Evolutionary conservation across 441 rosid species (phyloP).

Genomic region (Flueggea neowawraea): DNA sequence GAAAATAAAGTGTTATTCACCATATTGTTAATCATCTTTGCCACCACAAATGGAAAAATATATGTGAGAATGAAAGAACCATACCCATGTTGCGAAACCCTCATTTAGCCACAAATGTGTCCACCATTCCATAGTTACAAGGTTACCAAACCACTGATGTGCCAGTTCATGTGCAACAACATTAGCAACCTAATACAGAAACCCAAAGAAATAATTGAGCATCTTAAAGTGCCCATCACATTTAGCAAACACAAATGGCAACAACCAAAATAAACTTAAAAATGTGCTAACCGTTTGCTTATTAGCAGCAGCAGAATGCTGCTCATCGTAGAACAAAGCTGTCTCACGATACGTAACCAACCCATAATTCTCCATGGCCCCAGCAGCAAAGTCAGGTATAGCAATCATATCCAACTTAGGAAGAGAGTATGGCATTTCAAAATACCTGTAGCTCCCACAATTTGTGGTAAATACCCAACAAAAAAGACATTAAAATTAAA

Average conservation of each 20-base stretch:
- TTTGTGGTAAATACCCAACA: slow-evolving; percentile 4
- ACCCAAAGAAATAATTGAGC: slow-evolving; percentile 9
- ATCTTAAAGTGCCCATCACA: neutral
- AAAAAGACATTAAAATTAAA: neutral
- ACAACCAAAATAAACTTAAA: slow-evolving; percentile 6
- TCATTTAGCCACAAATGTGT: slow-evolving; percentile 97
- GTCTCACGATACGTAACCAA: slow-evolving; percentile 93
- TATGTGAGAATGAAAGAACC: slow-evolving; percentile 14
- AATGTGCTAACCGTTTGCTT: slow-evolving; percentile 71
- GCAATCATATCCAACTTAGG: slow-evolving; percentile 98
- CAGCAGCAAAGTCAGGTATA: slow-evolving; percentile 95
- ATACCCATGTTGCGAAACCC: slow-evolving; percentile 99
- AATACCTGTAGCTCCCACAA: slow-evolving; percentile 51
- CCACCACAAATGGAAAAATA: no score
- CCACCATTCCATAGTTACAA: slow-evolving; percentile 99
- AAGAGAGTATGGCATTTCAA: slow-evolving; percentile 82
- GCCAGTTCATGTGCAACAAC: slow-evolving; percentile 98
- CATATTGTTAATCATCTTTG: neutral
- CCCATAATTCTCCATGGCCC: slow-evolving; percentile 99
- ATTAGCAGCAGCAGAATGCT: slow-evolving; percentile 93
- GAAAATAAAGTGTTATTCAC: slow-evolving; percentile 4
- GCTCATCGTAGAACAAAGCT: slow-evolving; percentile 84
- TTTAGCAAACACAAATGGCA: slow-evolving; percentile 3
- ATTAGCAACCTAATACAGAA: slow-evolving; percentile 63
- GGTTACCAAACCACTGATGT: slow-evolving; percentile 99